Conservation (phyloP, 768 basidiomycete species). For the Suillus bovinus region DNA sequence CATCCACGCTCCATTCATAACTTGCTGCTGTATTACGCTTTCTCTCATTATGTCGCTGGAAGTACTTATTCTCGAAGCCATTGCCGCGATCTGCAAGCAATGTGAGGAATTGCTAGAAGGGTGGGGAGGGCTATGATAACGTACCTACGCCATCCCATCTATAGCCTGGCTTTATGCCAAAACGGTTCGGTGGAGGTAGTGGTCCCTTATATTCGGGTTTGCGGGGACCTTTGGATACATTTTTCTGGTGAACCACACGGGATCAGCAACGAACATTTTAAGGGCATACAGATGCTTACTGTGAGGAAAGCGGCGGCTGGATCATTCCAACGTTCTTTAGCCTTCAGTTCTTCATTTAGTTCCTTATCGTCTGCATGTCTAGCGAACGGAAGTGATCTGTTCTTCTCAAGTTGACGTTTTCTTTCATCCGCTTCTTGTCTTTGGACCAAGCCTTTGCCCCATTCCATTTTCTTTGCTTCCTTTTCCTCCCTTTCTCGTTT, state of each 20-base stretch:
- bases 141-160: constrained; percentile 98
- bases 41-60: constrained; percentile 79
- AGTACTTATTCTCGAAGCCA: constrained; percentile 92
- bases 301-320: constrained; percentile 95
- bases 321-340: constrained; percentile 91
- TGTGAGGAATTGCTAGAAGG: constrained; percentile 6
- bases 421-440: constrained; percentile 73
- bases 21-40: constrained; percentile 71
- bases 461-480: constrained; percentile 92
- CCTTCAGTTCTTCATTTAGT: constrained; percentile 82
- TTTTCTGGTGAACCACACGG: constrained; percentile 53
- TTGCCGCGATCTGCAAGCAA: constrained; percentile 72
- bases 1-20: constrained; percentile 87
- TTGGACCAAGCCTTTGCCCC: constrained; percentile 96
- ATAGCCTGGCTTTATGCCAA: constrained; percentile 92
- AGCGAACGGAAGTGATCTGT: constrained; percentile 66
- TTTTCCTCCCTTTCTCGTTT: constrained; percentile 84
- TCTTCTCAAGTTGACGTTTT: constrained; percentile 65
- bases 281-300: constrained; percentile 43
- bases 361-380: constrained; percentile 81
- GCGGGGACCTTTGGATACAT: constrained; percentile 68
- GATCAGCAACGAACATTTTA: not conserved
- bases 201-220: constrained; percentile 88
- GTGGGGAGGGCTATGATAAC: constrained; percentile 23
- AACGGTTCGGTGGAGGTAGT: constrained; percentile 90